Evolutionary conservation across 495 filamentous ascomycete species (phyloP).

Genomic region (Podospora comata): DNA sequence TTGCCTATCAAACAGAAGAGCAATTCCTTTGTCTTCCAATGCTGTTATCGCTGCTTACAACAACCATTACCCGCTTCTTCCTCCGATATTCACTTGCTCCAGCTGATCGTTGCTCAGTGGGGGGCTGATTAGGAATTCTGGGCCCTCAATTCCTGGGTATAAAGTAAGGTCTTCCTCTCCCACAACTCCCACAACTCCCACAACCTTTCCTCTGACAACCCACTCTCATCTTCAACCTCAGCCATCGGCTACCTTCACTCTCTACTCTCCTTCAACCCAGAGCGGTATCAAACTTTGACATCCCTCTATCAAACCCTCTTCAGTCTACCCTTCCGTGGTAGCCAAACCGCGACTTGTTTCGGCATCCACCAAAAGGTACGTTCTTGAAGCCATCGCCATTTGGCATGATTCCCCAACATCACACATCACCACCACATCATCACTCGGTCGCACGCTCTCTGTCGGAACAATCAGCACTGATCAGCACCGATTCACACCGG

Average conservation of each 20-base stretch:
- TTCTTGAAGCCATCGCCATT: neutral
- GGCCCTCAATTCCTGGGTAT: neutral
- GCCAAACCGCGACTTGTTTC: neutral
- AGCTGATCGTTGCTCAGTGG: neutral
- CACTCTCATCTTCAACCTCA: neutral
- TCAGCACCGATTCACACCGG: neutral
- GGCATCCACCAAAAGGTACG: neutral
- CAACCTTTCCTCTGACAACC: neutral
- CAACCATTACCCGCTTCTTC: neutral
- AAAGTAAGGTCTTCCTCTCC: neutral
- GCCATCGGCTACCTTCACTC: neutral
- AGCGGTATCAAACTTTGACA: neutral
- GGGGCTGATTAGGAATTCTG: neutral
- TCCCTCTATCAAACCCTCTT: neutral
- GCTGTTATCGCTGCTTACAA: neutral
- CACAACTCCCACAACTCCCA: neutral
- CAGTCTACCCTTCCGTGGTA: neutral
- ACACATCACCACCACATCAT: neutral
- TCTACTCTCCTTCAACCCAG: neutral
- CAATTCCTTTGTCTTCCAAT: neutral
- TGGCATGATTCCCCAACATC: conserved; percentile 19
- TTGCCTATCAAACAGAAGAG: neutral
- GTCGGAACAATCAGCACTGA: neutral
- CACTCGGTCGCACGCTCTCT: neutral
- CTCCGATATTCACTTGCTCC: neutral